Conservation (phyloP, 2,329 filamentous ascomycete species). For the Alternaria novae-zelandiae region DNA sequence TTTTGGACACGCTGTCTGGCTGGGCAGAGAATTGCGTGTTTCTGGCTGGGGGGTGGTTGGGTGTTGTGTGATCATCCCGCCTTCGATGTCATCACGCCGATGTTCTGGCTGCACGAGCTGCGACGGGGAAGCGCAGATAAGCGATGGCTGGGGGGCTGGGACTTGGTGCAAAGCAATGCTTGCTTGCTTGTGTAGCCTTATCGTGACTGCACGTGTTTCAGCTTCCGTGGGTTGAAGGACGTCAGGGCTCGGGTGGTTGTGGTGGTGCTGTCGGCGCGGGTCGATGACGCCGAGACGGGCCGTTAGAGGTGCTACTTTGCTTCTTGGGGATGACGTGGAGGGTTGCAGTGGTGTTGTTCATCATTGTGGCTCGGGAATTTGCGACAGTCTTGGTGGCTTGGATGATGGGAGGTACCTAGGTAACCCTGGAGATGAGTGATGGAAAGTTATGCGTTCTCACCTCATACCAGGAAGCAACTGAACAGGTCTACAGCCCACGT, state of each 20-base stretch:
- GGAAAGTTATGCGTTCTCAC: background rate
- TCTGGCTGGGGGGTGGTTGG: background rate
- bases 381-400: background rate
- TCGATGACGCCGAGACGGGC: slow-evolving; percentile 9
- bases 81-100: slow-evolving; percentile 5
- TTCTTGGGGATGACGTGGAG: slow-evolving; percentile 2
- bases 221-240: background rate
- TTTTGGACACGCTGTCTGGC: background rate
- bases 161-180: background rate
- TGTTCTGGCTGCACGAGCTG: background rate
- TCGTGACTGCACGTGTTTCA: slow-evolving; percentile 10
- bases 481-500: background rate
- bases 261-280: slow-evolving; percentile 3
- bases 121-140: slow-evolving; percentile 2
- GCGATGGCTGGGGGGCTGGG: background rate
- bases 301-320: slow-evolving; percentile 1
- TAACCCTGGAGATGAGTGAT: background rate
- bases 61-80: slow-evolving; percentile 4
- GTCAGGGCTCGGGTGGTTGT: slow-evolving; percentile 1
- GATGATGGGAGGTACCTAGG: background rate
- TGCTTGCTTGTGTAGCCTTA: background rate
- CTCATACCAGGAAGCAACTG: background rate
- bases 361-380: background rate
- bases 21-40: background rate
- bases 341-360: background rate